Evolutionary conservation across 2,329 filamentous ascomycete species (phyloP).

Genomic region (Colletotrichum tropicale): DNA sequence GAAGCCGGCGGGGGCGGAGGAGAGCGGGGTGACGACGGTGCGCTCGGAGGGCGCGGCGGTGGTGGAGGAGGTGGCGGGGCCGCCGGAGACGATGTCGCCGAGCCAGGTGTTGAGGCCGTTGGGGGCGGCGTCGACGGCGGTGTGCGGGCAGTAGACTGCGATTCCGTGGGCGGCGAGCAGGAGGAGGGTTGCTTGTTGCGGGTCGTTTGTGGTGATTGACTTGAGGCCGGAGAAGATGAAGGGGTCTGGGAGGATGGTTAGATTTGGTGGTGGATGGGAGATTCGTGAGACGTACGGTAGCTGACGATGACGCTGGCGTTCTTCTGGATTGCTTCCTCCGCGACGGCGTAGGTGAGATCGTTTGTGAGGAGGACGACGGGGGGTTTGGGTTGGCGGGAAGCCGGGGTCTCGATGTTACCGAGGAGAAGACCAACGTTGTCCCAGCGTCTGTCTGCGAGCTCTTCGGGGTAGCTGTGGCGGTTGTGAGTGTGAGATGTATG

Average conservation of each 20-base stretch:
- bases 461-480: slow-evolving; percentile 77
- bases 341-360: slow-evolving; percentile 88
- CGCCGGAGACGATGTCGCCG: slow-evolving; percentile 78
- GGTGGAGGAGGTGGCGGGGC: slow-evolving; percentile 13
- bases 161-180: slow-evolving; percentile 84
- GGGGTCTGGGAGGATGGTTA: slow-evolving; percentile 65
- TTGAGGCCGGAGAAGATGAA: slow-evolving; percentile 96
- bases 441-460: slow-evolving; percentile 86
- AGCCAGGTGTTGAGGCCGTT: slow-evolving; percentile 94
- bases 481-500: neutral
- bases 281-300: slow-evolving; percentile 67
- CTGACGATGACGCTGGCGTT: slow-evolving; percentile 82
- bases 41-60: slow-evolving; percentile 36
- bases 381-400: slow-evolving; percentile 28
- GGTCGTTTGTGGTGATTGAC: slow-evolving; percentile 80
- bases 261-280: neutral
- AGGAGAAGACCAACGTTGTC: slow-evolving; percentile 92
- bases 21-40: slow-evolving; percentile 50
- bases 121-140: slow-evolving; percentile 86
- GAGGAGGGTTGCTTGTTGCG: slow-evolving; percentile 86
- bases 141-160: slow-evolving; percentile 95
- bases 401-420: slow-evolving; percentile 41
- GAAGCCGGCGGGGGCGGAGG: slow-evolving; percentile 42
- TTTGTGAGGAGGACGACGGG: slow-evolving; percentile 69
- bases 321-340: slow-evolving; percentile 83